Percentiles rank a stretch among this genome's conserved stretches.
These are phyloP conservation scores for Cadophora sp. DNA, from an alignment of 2,329 filamentous ascomycete genomes.

Conservation along the genomic window DNA sequence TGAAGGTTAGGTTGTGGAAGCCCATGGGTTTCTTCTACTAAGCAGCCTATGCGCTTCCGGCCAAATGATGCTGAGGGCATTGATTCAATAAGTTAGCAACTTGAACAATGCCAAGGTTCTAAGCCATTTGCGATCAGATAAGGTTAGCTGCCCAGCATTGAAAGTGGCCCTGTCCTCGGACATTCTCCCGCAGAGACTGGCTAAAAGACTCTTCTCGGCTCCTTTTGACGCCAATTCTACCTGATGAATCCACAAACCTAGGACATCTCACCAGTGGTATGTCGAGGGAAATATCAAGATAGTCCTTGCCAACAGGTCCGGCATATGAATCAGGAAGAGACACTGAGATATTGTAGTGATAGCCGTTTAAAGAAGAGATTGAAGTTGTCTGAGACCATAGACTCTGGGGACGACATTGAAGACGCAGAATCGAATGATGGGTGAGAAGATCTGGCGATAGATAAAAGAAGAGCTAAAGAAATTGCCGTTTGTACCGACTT, in stretches of 20 bases:
- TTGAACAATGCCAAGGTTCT: no score
- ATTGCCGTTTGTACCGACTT: no score
- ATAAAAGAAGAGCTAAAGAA: no score
- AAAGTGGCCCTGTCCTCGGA: slow-evolving; percentile 57
- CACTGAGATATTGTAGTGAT: slow-evolving; percentile 56
- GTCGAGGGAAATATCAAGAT: slow-evolving; percentile 56
- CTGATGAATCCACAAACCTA: slow-evolving; percentile 47
- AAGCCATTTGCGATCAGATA: no score
- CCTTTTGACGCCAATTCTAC: slow-evolving; percentile 59
- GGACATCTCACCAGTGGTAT: slow-evolving; percentile 54
- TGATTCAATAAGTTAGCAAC: no score
- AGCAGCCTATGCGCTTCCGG: no score
- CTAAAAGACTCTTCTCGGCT: slow-evolving; percentile 65
- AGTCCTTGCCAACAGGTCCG: slow-evolving; percentile 58
- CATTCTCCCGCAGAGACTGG: slow-evolving; percentile 67
- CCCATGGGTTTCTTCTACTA: no score
- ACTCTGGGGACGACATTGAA: slow-evolving; percentile 69
- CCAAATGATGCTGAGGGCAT: no score
- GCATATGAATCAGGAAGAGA: slow-evolving; percentile 65
- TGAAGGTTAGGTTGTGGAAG: no score
- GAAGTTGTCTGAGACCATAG: slow-evolving; percentile 71
- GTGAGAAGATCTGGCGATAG: slow-evolving; percentile 48
- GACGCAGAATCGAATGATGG: slow-evolving; percentile 68
- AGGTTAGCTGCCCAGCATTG: not conserved
- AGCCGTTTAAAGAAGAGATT: slow-evolving; percentile 67